Conservation (phyloP, 2,329 filamentous ascomycete species). For the Immersiporthe knoxdaviesiana region DNA sequence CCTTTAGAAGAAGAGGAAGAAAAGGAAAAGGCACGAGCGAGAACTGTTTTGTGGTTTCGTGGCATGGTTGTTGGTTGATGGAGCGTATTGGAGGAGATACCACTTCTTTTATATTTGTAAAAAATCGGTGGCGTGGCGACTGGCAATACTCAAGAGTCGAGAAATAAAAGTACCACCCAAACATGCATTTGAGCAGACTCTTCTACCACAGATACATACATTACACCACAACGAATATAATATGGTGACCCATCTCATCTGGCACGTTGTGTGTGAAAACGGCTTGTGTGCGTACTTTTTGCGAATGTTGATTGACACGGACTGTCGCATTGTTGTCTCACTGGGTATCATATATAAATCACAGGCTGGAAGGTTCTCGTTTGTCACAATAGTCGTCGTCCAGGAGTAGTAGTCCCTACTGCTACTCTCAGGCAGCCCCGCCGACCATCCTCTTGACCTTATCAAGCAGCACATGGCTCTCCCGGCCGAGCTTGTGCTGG, state of each 20-base stretch:
- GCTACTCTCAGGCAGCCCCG: conserved; percentile 11
- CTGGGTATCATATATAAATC: background rate
- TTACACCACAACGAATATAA: background rate
- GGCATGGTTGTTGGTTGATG: background rate
- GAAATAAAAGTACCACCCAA: background rate
- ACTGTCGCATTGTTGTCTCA: background rate
- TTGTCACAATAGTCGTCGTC: background rate
- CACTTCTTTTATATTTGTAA: background rate
- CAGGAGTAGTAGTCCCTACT: background rate
- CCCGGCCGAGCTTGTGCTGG: conserved; percentile 78
- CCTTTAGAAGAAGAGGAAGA: too few species aligned
- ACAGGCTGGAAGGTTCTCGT: background rate
- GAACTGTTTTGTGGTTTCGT: background rate
- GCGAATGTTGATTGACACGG: background rate
- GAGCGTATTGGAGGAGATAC: conserved; percentile 2
- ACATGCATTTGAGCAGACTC: background rate
- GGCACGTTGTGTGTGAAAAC: too few species aligned
- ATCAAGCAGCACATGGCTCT: conserved; percentile 77
- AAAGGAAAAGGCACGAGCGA: background rate
- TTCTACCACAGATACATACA: background rate
- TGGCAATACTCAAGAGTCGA: background rate
- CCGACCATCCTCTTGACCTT: conserved; percentile 75
- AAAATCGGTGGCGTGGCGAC: background rate
- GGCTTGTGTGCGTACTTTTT: background rate
- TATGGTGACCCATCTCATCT: background rate